Conservation (phyloP, 345 rosid genomes). For the Melaleuca quinquenervia region DNA sequence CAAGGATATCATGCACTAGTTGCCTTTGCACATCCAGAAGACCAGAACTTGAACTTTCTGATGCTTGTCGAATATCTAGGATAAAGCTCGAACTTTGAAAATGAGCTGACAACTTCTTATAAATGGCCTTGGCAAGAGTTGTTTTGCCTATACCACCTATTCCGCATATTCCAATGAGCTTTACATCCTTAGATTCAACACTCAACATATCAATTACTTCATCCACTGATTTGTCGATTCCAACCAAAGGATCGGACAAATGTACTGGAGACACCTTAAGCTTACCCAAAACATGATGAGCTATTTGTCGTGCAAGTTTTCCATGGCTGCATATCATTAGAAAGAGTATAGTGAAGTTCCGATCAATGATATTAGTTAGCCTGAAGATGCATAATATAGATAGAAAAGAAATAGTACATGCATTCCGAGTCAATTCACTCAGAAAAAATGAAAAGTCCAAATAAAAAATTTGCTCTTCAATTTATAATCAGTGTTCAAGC, state of each 20-base stretch:
- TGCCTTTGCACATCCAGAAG: neutral
- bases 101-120: neutral
- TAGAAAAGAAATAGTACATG: neutral
- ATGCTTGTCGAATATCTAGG: neutral
- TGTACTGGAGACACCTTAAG: neutral
- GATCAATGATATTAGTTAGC: neutral
- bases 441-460: too few species aligned
- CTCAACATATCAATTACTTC: neutral
- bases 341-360: neutral
- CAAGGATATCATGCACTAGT: neutral
- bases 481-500: neutral
- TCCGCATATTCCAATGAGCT: neutral
- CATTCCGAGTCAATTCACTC: neutral
- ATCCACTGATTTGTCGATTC: neutral
- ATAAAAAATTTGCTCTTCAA: neutral
- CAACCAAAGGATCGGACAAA: neutral
- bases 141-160: neutral
- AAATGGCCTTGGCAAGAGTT: neutral
- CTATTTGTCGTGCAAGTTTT: neutral
- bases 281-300: neutral
- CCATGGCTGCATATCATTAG: neutral
- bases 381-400: neutral
- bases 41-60: neutral
- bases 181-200: neutral
- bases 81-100: neutral